These are phyloP conservation scores for Symbiotaphrina buchneri DNA, from an alignment of 495 filamentous ascomycete genomes.

Conservation along the genomic window DNA sequence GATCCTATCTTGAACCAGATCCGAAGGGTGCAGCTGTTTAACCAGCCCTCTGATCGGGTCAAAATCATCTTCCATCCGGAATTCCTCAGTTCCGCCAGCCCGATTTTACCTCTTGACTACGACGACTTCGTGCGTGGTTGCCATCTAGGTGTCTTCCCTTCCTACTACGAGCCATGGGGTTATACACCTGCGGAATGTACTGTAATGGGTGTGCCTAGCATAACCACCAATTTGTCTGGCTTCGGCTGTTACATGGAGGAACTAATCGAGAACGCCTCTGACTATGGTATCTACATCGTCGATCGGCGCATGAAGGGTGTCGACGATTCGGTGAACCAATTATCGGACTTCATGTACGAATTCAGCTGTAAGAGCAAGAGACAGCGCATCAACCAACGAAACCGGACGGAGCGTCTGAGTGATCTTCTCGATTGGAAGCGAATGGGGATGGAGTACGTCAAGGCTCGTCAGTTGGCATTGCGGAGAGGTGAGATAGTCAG, in stretches of 20 bases:
- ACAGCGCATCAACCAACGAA: constrained; percentile 95
- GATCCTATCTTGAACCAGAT: constrained; percentile 95
- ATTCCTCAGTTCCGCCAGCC: constrained; percentile 88
- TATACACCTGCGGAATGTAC: constrained; percentile 98
- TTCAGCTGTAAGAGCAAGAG: constrained; percentile 86
- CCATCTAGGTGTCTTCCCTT: constrained; percentile 84
- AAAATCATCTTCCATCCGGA: constrained; percentile 97
- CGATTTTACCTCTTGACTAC: constrained; percentile 86
- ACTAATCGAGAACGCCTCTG: constrained; percentile 87
- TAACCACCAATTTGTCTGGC: constrained; percentile 92
- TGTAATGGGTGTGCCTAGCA: constrained; percentile 96
- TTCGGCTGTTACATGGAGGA: constrained; percentile 99
- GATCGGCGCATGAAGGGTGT: constrained; percentile 90
- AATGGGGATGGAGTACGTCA: constrained; percentile 98
- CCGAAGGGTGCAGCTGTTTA: constrained; percentile 88
- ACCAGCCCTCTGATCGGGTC: constrained; percentile 81
- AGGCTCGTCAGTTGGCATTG: constrained; percentile 81
- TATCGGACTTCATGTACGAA: constrained; percentile 81
- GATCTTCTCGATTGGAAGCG: constrained; percentile 97
- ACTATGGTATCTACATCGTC: constrained; percentile 98
- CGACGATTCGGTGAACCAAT: constrained; percentile 91
- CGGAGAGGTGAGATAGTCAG: constrained; percentile 32
- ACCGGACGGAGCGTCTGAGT: constrained; percentile 87
- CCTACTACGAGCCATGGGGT: constrained; percentile 98
- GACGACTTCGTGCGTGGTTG: constrained; percentile 97